Evolutionary conservation across 2,329 filamentous ascomycete species (phyloP), one percentile per base, ranked within the genome.

Genomic region (Cytospora chrysosperma): DNA sequence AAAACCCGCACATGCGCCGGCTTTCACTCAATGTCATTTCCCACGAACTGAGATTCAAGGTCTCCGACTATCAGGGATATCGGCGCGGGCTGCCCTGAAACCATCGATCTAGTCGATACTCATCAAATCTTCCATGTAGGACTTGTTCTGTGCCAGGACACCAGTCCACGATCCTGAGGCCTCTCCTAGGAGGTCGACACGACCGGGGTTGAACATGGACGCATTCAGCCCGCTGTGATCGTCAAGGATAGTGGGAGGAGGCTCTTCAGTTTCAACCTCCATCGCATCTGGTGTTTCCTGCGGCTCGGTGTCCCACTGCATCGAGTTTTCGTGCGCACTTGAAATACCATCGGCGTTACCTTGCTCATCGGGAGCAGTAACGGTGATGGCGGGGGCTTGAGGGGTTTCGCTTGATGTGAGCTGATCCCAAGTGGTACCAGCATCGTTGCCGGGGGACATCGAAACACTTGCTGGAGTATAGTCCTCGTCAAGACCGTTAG

Each of bases 161-260:
- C 59, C 59, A 19, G 59, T 61, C 12, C 53, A 61, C 4, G 53
- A 43, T 9, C 59, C 51, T 3, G 59, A 40, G 37, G 32, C 49
- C 40, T 37, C 21, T 4, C 59, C 59, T 21, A 61, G 51, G 3
- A 47, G 10, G 30, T 61, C 28, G 1, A n/a, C 17, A 24, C 30
- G 28, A 2, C 28, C 15, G 10, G 3, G 27, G 59, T 61, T 61
- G 5, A 49, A 53, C 4, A 40, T 61, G 28, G 59, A 61, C 3
- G 59, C 43, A 21, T 61, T 61, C 17, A 61, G 51, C 13, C 59
- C 58, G n/a, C 26, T 49, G 21, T 34, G 43, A 12, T 49, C 37
- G 17, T 40, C 59, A 21, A 43, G 15, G 13, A 34, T n/a, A 3
- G 15, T 21, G 40, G 54, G 4, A 3, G 53, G n/a, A 3, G 59